phyloP scores from a whole-genome alignment of 2,329 filamentous ascomycete genomes.

The Cadophora malorum region DNA sequence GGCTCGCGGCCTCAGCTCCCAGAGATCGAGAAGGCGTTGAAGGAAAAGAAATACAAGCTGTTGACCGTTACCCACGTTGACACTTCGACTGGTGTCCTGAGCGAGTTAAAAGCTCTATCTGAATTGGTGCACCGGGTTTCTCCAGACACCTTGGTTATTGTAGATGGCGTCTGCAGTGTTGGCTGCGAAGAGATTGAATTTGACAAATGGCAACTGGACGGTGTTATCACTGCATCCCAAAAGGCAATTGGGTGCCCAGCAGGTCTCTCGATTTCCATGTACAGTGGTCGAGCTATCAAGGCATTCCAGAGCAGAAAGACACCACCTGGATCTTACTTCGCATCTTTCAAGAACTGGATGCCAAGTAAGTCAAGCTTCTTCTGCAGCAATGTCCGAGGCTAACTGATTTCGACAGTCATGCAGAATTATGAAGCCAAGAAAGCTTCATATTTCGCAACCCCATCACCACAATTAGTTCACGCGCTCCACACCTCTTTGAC shows the following conservation, averaged over 20 bases:
- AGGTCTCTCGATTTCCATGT: slow-evolving; percentile 92
- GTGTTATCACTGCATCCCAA: slow-evolving; percentile 91
- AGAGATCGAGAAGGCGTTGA: slow-evolving; percentile 87
- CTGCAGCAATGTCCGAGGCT: background rate
- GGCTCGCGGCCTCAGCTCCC: slow-evolving; percentile 85
- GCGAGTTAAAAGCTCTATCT: slow-evolving; percentile 83
- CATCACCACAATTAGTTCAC: slow-evolving; percentile 90
- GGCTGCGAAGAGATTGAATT: slow-evolving; percentile 96
- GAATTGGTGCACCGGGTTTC: slow-evolving; percentile 86
- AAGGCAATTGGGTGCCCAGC: slow-evolving; percentile 97
- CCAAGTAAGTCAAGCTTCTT: slow-evolving; percentile 66
- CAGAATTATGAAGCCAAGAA: slow-evolving; percentile 99
- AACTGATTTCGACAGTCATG: slow-evolving; percentile 70
- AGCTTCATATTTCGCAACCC: slow-evolving; percentile 96
- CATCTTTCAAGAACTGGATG: slow-evolving; percentile 95
- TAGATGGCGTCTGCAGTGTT: slow-evolving; percentile 97
- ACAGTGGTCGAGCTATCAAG: slow-evolving; percentile 86
- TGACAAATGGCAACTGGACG: slow-evolving; percentile 92
- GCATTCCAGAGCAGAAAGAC: slow-evolving; percentile 80
- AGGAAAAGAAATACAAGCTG: slow-evolving; percentile 91
- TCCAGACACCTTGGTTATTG: slow-evolving; percentile 88
- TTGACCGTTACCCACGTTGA: slow-evolving; percentile 97
- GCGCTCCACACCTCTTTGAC: slow-evolving; percentile 88
- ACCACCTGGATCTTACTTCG: slow-evolving; percentile 88
- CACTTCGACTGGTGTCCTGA: slow-evolving; percentile 94